phyloP scores from a whole-genome alignment of 306 rosid species.

The Cicer judaicum region DNA sequence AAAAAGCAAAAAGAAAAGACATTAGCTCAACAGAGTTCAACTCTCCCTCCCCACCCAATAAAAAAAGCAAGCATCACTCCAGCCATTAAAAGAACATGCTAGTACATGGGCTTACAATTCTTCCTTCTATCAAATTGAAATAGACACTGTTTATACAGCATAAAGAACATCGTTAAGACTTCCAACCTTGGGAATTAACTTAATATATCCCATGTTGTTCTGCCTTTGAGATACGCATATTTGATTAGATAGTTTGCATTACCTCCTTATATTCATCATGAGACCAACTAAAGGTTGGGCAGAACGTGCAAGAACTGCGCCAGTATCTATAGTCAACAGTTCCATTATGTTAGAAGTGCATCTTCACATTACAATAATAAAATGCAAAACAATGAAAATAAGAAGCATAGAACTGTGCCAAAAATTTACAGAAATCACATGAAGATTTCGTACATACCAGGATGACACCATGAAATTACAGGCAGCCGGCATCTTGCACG shows the following conservation, averaged over 20 bases:
- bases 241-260: conserved; percentile 47
- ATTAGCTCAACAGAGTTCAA: conserved; percentile 25
- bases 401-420: conserved; percentile 30
- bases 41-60: background rate
- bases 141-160: conserved; percentile 9
- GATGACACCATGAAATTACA: conserved; percentile 94
- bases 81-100: background rate
- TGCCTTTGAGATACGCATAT: conserved; percentile 13
- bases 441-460: conserved; percentile 56
- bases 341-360: conserved; percentile 39
- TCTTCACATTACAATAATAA: conserved; percentile 24
- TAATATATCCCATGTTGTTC: conserved; percentile 28
- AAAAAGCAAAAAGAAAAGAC: background rate
- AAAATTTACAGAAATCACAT: conserved; percentile 14
- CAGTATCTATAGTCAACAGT: conserved; percentile 63
- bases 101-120: background rate
- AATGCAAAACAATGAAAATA: conserved; percentile 41
- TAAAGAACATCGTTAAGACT: conserved; percentile 17
- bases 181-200: conserved; percentile 21
- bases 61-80: conserved; percentile 12
- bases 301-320: conserved; percentile 99
- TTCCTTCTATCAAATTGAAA: conserved; percentile 20
- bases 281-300: conserved; percentile 97
- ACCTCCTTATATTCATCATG: conserved; percentile 99
- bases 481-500: conserved; percentile 93